Evolutionary conservation across 495 filamentous ascomycete genomes (phyloP).

Genomic region (Aspergillus conjunctus): DNA sequence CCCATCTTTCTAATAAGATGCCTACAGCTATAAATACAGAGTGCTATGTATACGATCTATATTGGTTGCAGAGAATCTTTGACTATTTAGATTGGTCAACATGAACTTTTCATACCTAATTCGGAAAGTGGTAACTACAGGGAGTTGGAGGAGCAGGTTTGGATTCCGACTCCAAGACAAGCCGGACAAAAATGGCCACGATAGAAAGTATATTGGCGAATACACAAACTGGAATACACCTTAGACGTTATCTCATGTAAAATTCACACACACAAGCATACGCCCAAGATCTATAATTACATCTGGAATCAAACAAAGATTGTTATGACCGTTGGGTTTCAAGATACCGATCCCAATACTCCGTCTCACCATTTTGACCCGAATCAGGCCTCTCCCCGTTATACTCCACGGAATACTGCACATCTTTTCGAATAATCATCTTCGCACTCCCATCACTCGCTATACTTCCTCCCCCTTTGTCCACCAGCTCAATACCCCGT

Average conservation of each 20-base stretch:
- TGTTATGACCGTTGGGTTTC: constrained; percentile 4
- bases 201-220: no score
- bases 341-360: constrained; percentile 16
- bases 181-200: no score
- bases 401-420: constrained; percentile 36
- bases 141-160: no score
- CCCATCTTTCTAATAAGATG: constrained; percentile 26
- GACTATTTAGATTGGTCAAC: no score
- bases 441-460: constrained; percentile 30
- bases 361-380: constrained; percentile 4
- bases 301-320: not conserved
- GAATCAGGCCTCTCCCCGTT: constrained; percentile 16
- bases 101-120: no score
- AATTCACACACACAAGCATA: constrained; percentile 4
- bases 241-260: constrained; percentile 4
- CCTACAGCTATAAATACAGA: not conserved
- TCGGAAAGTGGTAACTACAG: no score
- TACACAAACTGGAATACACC: not conserved
- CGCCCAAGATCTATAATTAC: not conserved
- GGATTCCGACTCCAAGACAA: no score
- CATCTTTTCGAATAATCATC: constrained; percentile 53
- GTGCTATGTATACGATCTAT: no score
- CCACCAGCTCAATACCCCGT: constrained; percentile 21
- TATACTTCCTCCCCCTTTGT: constrained; percentile 22
- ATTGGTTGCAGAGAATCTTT: no score